Conservation (phyloP, 2,329 filamentous ascomycete genomes). For the Shiraia bambusicola region DNA sequence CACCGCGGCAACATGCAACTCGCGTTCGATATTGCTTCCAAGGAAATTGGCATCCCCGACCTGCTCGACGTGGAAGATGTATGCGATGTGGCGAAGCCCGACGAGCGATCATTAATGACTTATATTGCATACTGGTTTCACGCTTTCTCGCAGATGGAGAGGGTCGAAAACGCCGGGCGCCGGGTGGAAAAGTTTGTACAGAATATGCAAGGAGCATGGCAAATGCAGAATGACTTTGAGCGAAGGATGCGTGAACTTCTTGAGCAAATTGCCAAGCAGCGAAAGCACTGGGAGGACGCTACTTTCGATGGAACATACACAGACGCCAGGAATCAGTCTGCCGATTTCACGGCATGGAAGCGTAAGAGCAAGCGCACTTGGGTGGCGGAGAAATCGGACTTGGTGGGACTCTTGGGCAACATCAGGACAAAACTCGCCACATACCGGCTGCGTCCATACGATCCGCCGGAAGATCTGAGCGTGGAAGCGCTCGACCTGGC, state of each 20-base stretch:
- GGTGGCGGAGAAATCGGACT: conserved; percentile 96
- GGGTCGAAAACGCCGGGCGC: conserved; percentile 94
- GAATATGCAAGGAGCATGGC: conserved; percentile 99
- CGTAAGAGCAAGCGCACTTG: conserved; percentile 86
- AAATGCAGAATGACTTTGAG: conserved; percentile 98
- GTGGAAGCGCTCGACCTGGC: conserved; percentile 79
- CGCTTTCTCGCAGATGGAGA: conserved; percentile 98
- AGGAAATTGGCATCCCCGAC: conserved; percentile 95
- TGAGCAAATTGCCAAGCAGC: conserved; percentile 70
- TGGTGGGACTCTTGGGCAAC: conserved; percentile 89
- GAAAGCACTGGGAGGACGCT: conserved; percentile 73
- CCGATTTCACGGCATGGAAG: conserved; percentile 85
- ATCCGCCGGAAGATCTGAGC: conserved; percentile 80
- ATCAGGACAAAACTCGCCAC: conserved; percentile 99
- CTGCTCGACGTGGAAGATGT: conserved; percentile 97
- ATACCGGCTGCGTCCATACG: conserved; percentile 86
- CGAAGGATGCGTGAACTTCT: conserved; percentile 83
- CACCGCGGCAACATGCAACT: conserved; percentile 97
- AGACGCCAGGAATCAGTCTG: conserved; percentile 85
- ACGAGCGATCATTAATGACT: conserved; percentile 96
- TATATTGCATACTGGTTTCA: conserved; percentile 99
- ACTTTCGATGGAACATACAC: conserved; percentile 88
- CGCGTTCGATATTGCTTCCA: conserved; percentile 92
- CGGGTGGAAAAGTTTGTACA: conserved; percentile 98
- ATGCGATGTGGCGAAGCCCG: conserved; percentile 91